These are phyloP conservation scores for Cladophialophora exuberans DNA, from an alignment of 2,329 filamentous ascomycete species.

Conservation along the genomic window DNA sequence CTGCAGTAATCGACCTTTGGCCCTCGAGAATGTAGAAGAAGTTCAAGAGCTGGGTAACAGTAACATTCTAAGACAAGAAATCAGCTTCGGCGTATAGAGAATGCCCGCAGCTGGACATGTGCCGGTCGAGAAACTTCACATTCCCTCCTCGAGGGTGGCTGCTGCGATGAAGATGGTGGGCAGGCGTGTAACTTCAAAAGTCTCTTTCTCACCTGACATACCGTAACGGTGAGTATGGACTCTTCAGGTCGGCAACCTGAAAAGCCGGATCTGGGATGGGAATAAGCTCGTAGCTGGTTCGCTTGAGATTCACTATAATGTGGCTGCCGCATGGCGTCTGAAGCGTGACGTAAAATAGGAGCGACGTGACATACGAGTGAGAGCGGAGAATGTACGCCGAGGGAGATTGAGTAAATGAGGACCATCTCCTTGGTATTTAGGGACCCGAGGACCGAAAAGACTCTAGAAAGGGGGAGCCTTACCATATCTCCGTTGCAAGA, in stretches of 20 bases:
- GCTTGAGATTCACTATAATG: neutral
- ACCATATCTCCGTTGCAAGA: no score
- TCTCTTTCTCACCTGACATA: neutral
- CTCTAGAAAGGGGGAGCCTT: no score
- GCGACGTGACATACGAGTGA: neutral
- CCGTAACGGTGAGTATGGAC: neutral
- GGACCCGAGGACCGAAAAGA: no score
- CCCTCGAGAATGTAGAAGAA: no score
- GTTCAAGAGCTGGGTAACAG: neutral
- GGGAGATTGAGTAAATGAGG: neutral
- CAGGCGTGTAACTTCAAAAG: neutral
- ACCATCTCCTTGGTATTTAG: neutral
- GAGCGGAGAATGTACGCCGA: neutral
- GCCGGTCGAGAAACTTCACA: no score
- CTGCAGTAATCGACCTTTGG: no score
- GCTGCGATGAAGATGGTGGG: constrained; percentile 2
- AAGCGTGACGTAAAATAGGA: neutral
- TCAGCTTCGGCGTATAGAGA: neutral
- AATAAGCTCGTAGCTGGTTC: neutral
- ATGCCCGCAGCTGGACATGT: neutral
- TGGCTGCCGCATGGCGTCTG: constrained; percentile 12
- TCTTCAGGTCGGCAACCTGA: neutral
- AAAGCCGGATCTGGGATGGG: neutral
- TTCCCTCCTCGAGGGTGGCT: no score
- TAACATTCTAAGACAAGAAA: neutral